phyloP scores from a whole-genome alignment of 2,329 filamentous ascomycete genomes.

The Neospermospora avenae region DNA sequence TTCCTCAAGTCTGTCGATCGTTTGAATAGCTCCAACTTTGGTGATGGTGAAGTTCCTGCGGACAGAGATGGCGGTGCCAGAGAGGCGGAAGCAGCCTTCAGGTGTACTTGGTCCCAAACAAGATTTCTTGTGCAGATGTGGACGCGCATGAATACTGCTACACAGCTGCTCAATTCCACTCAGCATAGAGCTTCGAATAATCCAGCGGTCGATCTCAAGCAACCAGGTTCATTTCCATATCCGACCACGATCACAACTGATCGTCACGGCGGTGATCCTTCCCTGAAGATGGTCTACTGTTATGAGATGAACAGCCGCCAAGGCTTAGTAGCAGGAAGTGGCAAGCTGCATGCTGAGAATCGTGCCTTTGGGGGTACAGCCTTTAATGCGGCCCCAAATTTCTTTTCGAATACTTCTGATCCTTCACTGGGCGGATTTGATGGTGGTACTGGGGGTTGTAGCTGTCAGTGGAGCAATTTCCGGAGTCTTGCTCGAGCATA shows the following conservation, averaged over 20 bases:
- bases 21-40: slow-evolving; percentile 42
- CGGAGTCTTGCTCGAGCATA: slow-evolving; percentile 13
- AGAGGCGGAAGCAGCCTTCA: slow-evolving; percentile 50
- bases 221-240: slow-evolving; percentile 60
- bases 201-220: slow-evolving; percentile 31
- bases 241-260: slow-evolving; percentile 60
- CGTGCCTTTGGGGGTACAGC: slow-evolving; percentile 49
- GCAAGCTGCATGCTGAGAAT: slow-evolving; percentile 47
- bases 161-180: slow-evolving; percentile 39
- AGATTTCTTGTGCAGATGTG: slow-evolving; percentile 64
- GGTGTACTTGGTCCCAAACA: slow-evolving; percentile 58
- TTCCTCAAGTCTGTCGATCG: slow-evolving; percentile 64
- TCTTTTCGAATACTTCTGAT: slow-evolving; percentile 39
- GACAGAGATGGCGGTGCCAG: slow-evolving; percentile 55
- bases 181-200: slow-evolving; percentile 14
- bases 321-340: slow-evolving; percentile 43
- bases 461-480: slow-evolving; percentile 57
- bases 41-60: slow-evolving; percentile 41
- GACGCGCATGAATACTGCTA: slow-evolving; percentile 50
- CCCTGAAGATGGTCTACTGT: slow-evolving; percentile 52
- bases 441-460: slow-evolving; percentile 60
- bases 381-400: slow-evolving; percentile 47
- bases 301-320: slow-evolving; percentile 48
- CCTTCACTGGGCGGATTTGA: slow-evolving; percentile 56
- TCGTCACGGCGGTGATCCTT: slow-evolving; percentile 56